Evolutionary conservation across 2,329 filamentous ascomycete genomes (phyloP), one percentile per base, ranked within the genome.

Genomic region (Chaetomium sp.): DNA sequence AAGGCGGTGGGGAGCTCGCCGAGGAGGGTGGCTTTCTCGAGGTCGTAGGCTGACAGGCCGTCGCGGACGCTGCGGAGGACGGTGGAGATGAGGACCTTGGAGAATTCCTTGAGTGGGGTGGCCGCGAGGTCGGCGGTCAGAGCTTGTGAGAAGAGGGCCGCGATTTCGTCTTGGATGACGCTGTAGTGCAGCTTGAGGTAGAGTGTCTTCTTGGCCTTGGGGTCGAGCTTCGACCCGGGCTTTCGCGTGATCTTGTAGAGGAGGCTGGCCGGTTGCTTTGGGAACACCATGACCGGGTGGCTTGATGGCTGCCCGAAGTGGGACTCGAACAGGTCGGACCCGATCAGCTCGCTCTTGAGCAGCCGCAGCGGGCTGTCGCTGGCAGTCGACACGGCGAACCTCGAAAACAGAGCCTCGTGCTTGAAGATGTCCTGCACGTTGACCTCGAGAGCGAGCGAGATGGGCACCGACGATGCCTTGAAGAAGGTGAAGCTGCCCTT

Each of bases 371-470:
- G 95, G 33, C 89, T 88, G 27, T 85, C 76, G 63, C 84, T 91
- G 0, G 92, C 90, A 0, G 93, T 93, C 13, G 92, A 93, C 60
- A 99, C 89, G 16, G 91, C 96, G 75, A 99, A 99, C 10, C 90
- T 89, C 0, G 93, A 97, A 73, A 95, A 95, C 0, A 98, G 82
- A 0, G 87, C 83, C 8, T 87, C 80, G 68, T 92, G 87, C 74
- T 97, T 96, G 81, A 98, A 98, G 31, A 96, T 87, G 71, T 99
- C 95, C 72, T 98, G 93, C 6, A 99, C 95, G 69, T 98, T 98
- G 67, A 99, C 95, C 3, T 94, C 93, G 3, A 99, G 82, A 0
- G 92, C 91, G 4, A 99, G 81, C 1, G 90, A 85, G 1, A 95
- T 89, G 2, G 88, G 84, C 23, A 96, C 82, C 3, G 82, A 85